Evolutionary conservation across 345 rosid species (phyloP).

Genomic region (Populus euphratica): DNA sequence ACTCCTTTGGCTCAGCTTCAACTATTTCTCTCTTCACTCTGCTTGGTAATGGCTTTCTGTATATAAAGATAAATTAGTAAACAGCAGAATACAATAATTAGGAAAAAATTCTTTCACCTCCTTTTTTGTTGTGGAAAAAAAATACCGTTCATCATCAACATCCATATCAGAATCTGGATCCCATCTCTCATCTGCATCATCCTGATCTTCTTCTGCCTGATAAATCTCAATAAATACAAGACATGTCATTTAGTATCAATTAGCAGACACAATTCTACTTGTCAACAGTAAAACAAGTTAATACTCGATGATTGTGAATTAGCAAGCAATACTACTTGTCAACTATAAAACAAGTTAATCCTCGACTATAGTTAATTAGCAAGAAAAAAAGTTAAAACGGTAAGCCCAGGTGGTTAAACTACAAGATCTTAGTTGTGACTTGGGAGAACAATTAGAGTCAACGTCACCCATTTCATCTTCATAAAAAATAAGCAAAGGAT

Average conservation of each 20-base stretch:
- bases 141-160: slow-evolving; percentile 66
- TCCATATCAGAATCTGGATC: slow-evolving; percentile 84
- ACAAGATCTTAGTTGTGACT: background rate
- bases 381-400: background rate
- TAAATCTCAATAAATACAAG: slow-evolving; percentile 12
- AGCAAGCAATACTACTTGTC: background rate
- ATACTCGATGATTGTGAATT: background rate
- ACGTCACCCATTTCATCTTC: background rate
- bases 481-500: background rate
- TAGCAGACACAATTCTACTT: background rate
- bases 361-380: background rate
- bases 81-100: background rate
- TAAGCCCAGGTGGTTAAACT: background rate
- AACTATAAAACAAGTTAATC: background rate
- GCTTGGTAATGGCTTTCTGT: slow-evolving; percentile 64
- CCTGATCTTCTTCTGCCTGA: slow-evolving; percentile 61
- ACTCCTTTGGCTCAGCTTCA: slow-evolving; percentile 59
- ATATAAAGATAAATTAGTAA: slow-evolving; percentile 11
- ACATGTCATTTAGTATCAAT: slow-evolving; percentile 6
- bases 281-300: background rate
- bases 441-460: background rate
- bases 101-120: background rate
- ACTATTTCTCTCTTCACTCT: slow-evolving; percentile 75
- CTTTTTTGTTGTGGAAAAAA: background rate
- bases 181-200: slow-evolving; percentile 78